Percentiles rank a stretch among this genome's conserved stretches.
Conservation (phyloP, 495 filamentous ascomycete species). For the Pyrenopolyporus hunteri region DNA sequence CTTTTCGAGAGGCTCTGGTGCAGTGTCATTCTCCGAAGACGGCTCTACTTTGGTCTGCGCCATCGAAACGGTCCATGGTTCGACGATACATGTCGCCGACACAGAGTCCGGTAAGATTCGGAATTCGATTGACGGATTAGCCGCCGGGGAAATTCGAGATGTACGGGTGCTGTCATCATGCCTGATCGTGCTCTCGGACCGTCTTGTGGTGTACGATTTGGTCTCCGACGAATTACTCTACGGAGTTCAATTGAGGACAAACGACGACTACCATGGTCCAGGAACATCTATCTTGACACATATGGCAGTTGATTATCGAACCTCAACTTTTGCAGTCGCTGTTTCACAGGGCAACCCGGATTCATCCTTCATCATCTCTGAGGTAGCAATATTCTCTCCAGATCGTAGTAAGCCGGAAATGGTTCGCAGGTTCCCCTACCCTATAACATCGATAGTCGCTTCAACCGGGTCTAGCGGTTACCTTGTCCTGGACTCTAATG, state of each 20-base stretch:
- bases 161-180: conserved; percentile 65
- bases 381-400: conserved; percentile 64
- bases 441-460: conserved; percentile 62
- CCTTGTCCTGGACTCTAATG: conserved; percentile 63
- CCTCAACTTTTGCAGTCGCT: conserved; percentile 64
- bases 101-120: conserved; percentile 61
- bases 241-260: conserved; percentile 47
- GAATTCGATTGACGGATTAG: conserved; percentile 61
- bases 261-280: conserved; percentile 19
- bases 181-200: conserved; percentile 66
- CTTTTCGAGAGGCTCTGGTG: conserved; percentile 50
- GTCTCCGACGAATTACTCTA: conserved; percentile 64
- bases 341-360: conserved; percentile 47
- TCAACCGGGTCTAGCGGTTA: conserved; percentile 63
- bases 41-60: conserved; percentile 80
- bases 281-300: conserved; percentile 53
- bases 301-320: conserved; percentile 63
- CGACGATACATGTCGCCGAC: conserved; percentile 65
- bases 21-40: conserved; percentile 80
- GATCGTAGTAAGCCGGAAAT: conserved; percentile 56
- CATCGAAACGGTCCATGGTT: conserved; percentile 49
- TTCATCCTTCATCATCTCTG: conserved; percentile 45
- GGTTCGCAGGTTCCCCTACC: conserved; percentile 49
- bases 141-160: conserved; percentile 57
- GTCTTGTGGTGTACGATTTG: conserved; percentile 70